phyloP scores from a whole-genome alignment of 2,329 filamentous ascomycete genomes.

The Fusarium sublunatum region DNA sequence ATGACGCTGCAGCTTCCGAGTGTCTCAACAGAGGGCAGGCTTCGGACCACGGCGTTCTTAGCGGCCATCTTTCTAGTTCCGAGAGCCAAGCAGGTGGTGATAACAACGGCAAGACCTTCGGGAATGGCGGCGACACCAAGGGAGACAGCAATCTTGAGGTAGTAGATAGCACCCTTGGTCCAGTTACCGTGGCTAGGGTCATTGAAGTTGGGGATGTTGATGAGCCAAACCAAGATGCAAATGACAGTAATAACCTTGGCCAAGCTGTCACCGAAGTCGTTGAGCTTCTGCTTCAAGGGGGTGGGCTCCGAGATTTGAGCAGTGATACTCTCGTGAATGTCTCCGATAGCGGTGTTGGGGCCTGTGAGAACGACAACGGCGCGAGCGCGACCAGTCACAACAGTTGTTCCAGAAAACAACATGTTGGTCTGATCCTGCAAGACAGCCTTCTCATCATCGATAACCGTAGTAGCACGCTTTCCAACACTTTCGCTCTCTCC shows the following conservation, averaged over 20 bases:
- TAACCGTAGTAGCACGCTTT: slow-evolving; percentile 76
- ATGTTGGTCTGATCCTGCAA: slow-evolving; percentile 98
- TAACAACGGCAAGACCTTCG: slow-evolving; percentile 96
- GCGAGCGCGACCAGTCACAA: slow-evolving; percentile 92
- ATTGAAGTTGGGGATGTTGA: slow-evolving; percentile 97
- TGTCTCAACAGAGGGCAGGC: slow-evolving; percentile 95
- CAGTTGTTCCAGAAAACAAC: slow-evolving; percentile 97
- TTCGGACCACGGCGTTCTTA: slow-evolving; percentile 97
- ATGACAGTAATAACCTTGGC: slow-evolving; percentile 99
- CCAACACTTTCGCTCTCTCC: slow-evolving; percentile 97
- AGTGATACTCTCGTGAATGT: slow-evolving; percentile 98
- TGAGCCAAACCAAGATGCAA: slow-evolving; percentile 95
- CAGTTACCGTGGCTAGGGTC: slow-evolving; percentile 93
- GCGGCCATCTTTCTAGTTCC: slow-evolving; percentile 99
- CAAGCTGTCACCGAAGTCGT: slow-evolving; percentile 94
- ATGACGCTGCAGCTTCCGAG: slow-evolving; percentile 99
- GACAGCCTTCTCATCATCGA: slow-evolving; percentile 85
- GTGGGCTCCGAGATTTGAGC: slow-evolving; percentile 98
- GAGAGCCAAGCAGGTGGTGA: slow-evolving; percentile 96
- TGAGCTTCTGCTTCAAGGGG: slow-evolving; percentile 97
- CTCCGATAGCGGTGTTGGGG: slow-evolving; percentile 91
- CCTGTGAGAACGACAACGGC: slow-evolving; percentile 93
- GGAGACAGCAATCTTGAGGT: slow-evolving; percentile 98
- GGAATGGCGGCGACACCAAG: slow-evolving; percentile 98
- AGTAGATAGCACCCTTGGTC: slow-evolving; percentile 98